Evolutionary conservation across 345 rosid species (phyloP).

Genomic region (Geranium brycei): DNA sequence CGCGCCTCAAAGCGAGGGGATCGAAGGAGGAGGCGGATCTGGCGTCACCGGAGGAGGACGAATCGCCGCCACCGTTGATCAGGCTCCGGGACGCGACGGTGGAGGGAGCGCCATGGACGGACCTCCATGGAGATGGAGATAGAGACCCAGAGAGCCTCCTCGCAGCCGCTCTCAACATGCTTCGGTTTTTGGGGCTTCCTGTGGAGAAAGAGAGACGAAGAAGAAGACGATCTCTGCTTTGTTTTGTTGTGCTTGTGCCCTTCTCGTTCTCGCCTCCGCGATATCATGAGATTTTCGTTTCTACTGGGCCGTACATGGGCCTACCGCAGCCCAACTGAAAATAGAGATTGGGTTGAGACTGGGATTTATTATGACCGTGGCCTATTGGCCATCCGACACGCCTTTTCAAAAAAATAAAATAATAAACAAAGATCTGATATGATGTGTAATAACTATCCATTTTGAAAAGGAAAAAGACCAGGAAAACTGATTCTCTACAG

Average conservation of each 20-base stretch:
- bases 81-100: conserved; percentile 11
- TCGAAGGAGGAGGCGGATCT: conserved; percentile 16
- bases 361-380: too few relatives aligned
- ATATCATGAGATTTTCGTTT: not conserved
- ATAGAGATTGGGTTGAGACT: too few relatives aligned
- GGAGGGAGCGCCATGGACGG: conserved; percentile 17
- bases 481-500: too few relatives aligned
- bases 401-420: too few relatives aligned
- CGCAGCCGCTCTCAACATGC: conserved; percentile 36
- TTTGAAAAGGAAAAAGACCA: too few relatives aligned
- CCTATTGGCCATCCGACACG: too few relatives aligned
- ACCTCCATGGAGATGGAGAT: conserved; percentile 23
- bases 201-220: not conserved
- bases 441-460: too few relatives aligned
- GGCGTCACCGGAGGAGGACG: conserved; percentile 15
- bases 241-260: not conserved
- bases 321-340: too few relatives aligned
- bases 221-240: not conserved
- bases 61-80: conserved; percentile 14
- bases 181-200: conserved; percentile 4
- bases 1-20: conserved; percentile 11
- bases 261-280: not conserved
- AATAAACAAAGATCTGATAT: too few relatives aligned
- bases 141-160: conserved; percentile 33
- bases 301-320: too few relatives aligned